A percentile compares a stretch with the other conserved stretches of the same genome.
phyloP scores from a whole-genome alignment of 768 basidiomycete genomes.

The Paxillus rubicundulus region DNA sequence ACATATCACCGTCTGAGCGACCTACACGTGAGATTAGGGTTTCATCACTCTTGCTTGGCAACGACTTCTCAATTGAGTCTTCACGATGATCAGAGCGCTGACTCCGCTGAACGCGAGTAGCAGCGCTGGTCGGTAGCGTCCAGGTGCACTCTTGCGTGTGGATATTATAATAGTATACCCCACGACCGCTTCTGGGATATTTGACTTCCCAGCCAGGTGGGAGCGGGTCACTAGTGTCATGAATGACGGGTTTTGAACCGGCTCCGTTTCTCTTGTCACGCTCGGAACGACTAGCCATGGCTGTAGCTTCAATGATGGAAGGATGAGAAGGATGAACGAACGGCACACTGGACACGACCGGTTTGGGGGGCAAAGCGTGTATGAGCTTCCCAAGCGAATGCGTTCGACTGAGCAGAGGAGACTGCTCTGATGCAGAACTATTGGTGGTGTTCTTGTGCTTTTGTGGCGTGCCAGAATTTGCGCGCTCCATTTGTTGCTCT shows the following conservation, averaged over 20 bases:
- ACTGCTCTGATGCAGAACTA: conserved; percentile 19
- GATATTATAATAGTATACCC: conserved; percentile 57
- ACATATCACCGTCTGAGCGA: conserved; percentile 36
- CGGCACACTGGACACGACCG: conserved; percentile 48
- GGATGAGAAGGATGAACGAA: conserved; percentile 56
- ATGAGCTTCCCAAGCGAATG: conserved; percentile 42
- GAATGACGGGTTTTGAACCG: conserved; percentile 19
- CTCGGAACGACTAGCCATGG: conserved; percentile 50
- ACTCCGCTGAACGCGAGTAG: conserved; percentile 22
- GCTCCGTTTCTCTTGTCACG: conserved; percentile 44
- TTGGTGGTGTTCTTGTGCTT: conserved; percentile 5
- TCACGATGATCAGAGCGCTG: conserved; percentile 27
- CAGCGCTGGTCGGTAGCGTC: conserved; percentile 45
- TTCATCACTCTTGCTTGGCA: conserved; percentile 24
- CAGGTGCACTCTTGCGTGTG: conserved; percentile 58
- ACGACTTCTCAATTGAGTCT: conserved; percentile 24
- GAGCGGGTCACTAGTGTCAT: conserved; percentile 36
- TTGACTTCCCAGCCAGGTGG: conserved; percentile 64
- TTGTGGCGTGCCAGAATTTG: conserved; percentile 3
- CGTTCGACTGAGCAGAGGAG: conserved; percentile 23
- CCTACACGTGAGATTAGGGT: conserved; percentile 25
- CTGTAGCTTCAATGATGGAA: conserved; percentile 58
- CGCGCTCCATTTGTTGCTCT: conserved; percentile 8
- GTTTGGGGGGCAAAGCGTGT: conserved; percentile 72
- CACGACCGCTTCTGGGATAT: conserved; percentile 45